phyloP scores from a whole-genome alignment of 2,329 filamentous ascomycete genomes.

The Neonectria faginata region DNA sequence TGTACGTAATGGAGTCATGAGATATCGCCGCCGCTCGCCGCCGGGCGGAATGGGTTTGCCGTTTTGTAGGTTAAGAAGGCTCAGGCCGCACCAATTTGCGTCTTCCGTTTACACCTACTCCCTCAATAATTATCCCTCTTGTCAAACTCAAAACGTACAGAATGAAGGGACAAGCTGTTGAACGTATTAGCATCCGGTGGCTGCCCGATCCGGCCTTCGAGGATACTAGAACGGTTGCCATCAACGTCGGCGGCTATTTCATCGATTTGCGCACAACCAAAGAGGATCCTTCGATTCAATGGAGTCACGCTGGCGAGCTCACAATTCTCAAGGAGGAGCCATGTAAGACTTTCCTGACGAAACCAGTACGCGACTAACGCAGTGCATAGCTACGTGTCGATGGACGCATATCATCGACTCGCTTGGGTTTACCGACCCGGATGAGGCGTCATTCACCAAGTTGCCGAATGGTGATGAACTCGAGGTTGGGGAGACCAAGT shows the following conservation, averaged over 20 bases:
- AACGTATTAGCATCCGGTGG: slow-evolving; percentile 44
- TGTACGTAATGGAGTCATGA: slow-evolving; percentile 15
- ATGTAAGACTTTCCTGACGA: slow-evolving; percentile 13
- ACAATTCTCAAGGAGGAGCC: slow-evolving; percentile 33
- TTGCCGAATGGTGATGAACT: slow-evolving; percentile 40
- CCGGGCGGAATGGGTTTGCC: slow-evolving; percentile 9
- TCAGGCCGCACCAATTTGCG: not conserved
- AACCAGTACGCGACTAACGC: not conserved
- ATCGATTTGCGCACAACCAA: slow-evolving; percentile 34
- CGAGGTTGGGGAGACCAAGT: slow-evolving; percentile 34
- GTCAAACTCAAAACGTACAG: not conserved
- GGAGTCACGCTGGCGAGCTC: slow-evolving; percentile 40
- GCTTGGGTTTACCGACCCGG: slow-evolving; percentile 30
- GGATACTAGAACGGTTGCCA: slow-evolving; percentile 40
- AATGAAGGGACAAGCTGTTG: slow-evolving; percentile 34
- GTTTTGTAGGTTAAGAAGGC: not conserved
- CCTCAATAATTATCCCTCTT: not conserved
- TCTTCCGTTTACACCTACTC: too few species aligned
- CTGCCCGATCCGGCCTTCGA: slow-evolving; percentile 38
- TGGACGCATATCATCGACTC: slow-evolving; percentile 45
- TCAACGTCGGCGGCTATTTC: slow-evolving; percentile 44
- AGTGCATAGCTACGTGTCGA: slow-evolving; percentile 34
- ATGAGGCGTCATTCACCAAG: slow-evolving; percentile 39
- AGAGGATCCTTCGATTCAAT: slow-evolving; percentile 32
- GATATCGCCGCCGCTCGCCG: slow-evolving; percentile 15